A percentile compares a stretch with the other conserved stretches of the same genome.
phyloP scores from a whole-genome alignment of 2,329 filamentous ascomycete species.

The Cladosporium sp. region DNA sequence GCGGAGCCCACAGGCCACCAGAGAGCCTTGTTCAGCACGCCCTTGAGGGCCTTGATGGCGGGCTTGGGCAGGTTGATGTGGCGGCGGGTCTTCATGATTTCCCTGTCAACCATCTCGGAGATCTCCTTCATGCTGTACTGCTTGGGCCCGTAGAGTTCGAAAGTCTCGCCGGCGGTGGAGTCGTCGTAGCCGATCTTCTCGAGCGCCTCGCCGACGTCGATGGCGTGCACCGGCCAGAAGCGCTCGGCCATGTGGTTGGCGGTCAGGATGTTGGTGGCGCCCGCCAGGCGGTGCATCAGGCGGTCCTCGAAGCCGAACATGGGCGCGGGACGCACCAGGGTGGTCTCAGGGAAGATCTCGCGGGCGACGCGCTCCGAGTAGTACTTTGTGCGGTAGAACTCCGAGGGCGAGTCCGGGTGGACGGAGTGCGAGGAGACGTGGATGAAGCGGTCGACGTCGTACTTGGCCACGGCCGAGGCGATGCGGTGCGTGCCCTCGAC shows the following conservation, averaged over 20 bases:
- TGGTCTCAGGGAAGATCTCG: conserved; percentile 91
- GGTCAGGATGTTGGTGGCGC: conserved; percentile 75
- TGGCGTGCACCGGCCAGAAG: conserved; percentile 85
- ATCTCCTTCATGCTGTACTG: conserved; percentile 89
- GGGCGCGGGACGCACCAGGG: conserved; percentile 88
- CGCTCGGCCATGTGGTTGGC: conserved; percentile 90
- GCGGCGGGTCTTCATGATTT: conserved; percentile 83
- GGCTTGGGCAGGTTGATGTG: conserved; percentile 87
- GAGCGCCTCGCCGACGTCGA: conserved; percentile 83
- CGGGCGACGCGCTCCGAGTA: conserved; percentile 78
- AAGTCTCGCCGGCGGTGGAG: conserved; percentile 83
- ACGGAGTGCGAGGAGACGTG: conserved; percentile 96
- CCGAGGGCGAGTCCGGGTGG: conserved; percentile 69
- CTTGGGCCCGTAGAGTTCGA: conserved; percentile 88
- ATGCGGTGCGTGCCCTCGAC: conserved; percentile 90
- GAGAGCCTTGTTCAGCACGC: conserved; percentile 70
- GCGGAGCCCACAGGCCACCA: conserved; percentile 85
- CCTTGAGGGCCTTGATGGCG: conserved; percentile 69
- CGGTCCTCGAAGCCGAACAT: conserved; percentile 95
- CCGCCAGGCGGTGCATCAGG: conserved; percentile 79
- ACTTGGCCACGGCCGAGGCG: conserved; percentile 90
- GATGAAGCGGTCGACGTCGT: conserved; percentile 94
- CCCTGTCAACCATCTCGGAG: conserved; percentile 78
- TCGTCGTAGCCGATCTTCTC: conserved; percentile 91
- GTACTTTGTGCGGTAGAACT: conserved; percentile 89